Percentiles rank a stretch among this genome's conserved stretches.
Evolutionary conservation across 2,329 filamentous ascomycete species (phyloP).

Genomic region (Escovopsis sp.): DNA sequence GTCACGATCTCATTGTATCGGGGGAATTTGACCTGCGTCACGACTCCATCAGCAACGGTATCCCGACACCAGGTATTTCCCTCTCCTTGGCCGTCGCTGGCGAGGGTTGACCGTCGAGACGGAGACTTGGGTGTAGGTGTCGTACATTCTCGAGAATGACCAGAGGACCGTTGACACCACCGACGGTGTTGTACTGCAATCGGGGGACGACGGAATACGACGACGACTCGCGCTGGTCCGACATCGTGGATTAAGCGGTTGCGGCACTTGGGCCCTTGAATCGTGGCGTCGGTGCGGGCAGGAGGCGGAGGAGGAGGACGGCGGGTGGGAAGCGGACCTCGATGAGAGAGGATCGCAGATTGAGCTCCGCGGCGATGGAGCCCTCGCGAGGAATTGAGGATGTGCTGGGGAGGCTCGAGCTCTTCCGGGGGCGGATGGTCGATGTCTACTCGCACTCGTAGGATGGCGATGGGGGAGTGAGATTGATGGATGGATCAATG

Average conservation of each 20-base stretch:
- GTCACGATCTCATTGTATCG: slow-evolving; percentile 96
- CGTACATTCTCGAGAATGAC: slow-evolving; percentile 90
- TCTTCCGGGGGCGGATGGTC: slow-evolving; percentile 7
- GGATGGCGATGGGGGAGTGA: too few species aligned
- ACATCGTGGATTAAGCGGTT: slow-evolving; percentile 23
- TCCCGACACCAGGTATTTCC: not conserved
- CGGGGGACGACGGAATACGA: slow-evolving; percentile 45
- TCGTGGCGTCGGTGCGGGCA: slow-evolving; percentile 1
- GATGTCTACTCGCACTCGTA: not conserved
- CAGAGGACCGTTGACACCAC: slow-evolving; percentile 92
- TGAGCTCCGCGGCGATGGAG: too few species aligned
- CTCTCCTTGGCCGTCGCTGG: not conserved
- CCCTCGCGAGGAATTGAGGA: too few species aligned
- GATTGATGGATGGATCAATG: not conserved
- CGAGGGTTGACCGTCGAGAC: not conserved
- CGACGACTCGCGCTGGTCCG: slow-evolving; percentile 43
- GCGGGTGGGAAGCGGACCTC: too few species aligned
- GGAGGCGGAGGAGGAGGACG: not conserved
- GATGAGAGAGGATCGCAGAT: too few species aligned
- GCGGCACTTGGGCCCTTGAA: not conserved
- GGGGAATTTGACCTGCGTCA: slow-evolving; percentile 79
- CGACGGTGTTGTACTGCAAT: slow-evolving; percentile 94
- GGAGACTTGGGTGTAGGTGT: too few species aligned
- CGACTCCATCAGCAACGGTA: slow-evolving; percentile 12
- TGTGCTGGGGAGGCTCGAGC: not conserved